These are phyloP conservation scores for Sarocladium brachiariae DNA, from an alignment of 2,329 filamentous ascomycete genomes.

Conservation along the genomic window DNA sequence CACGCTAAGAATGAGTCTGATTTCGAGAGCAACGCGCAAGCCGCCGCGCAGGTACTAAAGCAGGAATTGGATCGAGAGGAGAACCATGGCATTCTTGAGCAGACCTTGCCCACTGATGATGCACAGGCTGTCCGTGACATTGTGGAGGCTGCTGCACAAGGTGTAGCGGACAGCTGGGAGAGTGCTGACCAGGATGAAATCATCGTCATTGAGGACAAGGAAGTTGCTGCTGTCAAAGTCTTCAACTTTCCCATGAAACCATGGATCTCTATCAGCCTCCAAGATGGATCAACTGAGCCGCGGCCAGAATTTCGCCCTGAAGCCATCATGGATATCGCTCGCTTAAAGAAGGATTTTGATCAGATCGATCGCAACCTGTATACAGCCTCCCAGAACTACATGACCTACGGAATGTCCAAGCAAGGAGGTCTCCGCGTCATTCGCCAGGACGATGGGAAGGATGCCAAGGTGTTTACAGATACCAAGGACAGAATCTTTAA, in stretches of 20 bases:
- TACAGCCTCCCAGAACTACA: slow-evolving; percentile 82
- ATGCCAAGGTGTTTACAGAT: slow-evolving; percentile 86
- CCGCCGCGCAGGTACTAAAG: slow-evolving; percentile 42
- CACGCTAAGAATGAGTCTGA: slow-evolving; percentile 46
- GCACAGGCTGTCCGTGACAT: slow-evolving; percentile 42
- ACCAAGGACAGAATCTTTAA: slow-evolving; percentile 94
- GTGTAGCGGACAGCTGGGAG: slow-evolving; percentile 84
- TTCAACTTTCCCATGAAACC: slow-evolving; percentile 97
- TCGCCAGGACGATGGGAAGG: slow-evolving; percentile 84
- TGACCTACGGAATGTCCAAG: slow-evolving; percentile 90
- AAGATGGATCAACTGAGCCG: slow-evolving; percentile 46
- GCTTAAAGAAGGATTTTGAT: slow-evolving; percentile 95
- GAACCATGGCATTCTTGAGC: slow-evolving; percentile 46
- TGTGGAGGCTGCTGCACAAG: slow-evolving; percentile 42
- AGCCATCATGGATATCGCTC: slow-evolving; percentile 83
- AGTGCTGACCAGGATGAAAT: slow-evolving; percentile 70
- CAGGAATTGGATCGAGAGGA: slow-evolving; percentile 48
- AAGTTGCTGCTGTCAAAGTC: slow-evolving; percentile 63
- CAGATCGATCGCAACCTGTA: slow-evolving; percentile 93
- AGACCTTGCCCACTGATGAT: slow-evolving; percentile 26
- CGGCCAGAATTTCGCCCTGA: slow-evolving; percentile 66
- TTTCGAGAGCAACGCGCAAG: slow-evolving; percentile 41
- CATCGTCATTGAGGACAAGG: slow-evolving; percentile 59
- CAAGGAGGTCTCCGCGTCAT: slow-evolving; percentile 90
- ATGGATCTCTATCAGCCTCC: slow-evolving; percentile 82